A percentile compares a stretch with the other conserved stretches of the same genome.
phyloP scores from a whole-genome alignment of 148 eudicot genomes.

The Bassia scoparia region DNA sequence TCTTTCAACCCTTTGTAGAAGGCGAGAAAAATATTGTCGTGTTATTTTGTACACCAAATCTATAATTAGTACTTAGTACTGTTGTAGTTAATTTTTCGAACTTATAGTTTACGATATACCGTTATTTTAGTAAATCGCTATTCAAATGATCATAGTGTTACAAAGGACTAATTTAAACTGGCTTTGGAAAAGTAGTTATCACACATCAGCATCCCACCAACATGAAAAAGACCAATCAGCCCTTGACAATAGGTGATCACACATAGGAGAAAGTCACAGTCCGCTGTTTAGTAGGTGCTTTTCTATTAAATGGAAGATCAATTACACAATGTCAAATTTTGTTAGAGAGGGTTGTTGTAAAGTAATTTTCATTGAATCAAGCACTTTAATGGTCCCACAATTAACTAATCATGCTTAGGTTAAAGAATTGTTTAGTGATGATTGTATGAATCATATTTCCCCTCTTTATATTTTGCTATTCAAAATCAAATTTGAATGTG shows the following conservation, averaged over 20 bases:
- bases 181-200: conserved; percentile 11
- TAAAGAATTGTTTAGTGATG: not conserved
- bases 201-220: conserved; percentile 21
- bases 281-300: conserved; percentile 6
- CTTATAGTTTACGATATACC: too few species aligned
- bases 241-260: conserved; percentile 15
- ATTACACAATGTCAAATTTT: conserved; percentile 15
- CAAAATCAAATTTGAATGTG: not conserved
- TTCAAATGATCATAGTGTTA: not conserved
- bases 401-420: not conserved
- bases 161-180: not conserved
- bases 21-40: too few species aligned
- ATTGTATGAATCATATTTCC: not conserved
- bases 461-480: not conserved
- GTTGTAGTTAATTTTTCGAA: too few species aligned
- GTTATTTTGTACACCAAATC: too few species aligned
- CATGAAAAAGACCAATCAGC: conserved; percentile 1
- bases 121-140: not conserved
- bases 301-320: not conserved
- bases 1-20: too few species aligned
- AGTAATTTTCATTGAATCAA: not conserved
- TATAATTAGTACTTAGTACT: too few species aligned
- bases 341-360: conserved; percentile 19
- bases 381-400: not conserved
- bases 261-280: conserved; percentile 12